A percentile compares a stretch with the other conserved stretches of the same genome.
phyloP scores from a whole-genome alignment of 2,329 filamentous ascomycete genomes.

The Fusarium domesticum region DNA sequence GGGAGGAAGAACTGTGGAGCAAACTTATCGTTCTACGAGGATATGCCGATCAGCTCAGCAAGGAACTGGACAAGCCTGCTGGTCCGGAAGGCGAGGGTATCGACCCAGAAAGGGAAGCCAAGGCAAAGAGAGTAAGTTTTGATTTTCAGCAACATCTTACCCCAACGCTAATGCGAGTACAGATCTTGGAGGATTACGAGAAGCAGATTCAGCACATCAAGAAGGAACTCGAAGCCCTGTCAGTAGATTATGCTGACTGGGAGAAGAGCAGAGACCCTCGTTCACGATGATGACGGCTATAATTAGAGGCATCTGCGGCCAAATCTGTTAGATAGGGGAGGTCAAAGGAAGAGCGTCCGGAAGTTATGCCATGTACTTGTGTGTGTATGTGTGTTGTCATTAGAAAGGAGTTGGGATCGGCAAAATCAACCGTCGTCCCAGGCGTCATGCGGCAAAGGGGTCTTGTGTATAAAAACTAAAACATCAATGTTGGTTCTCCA shows the following conservation, averaged over 20 bases:
- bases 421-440: neutral
- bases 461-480: neutral
- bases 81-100: slow-evolving; percentile 55
- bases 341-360: neutral
- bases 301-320: slow-evolving; percentile 1
- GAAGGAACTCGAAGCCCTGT: slow-evolving; percentile 65
- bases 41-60: slow-evolving; percentile 67
- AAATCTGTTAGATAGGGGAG: neutral
- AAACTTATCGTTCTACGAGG: slow-evolving; percentile 72
- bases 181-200: slow-evolving; percentile 80
- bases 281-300: slow-evolving; percentile 30
- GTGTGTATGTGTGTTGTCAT: neutral
- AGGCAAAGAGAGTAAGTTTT: slow-evolving; percentile 67
- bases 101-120: slow-evolving; percentile 66
- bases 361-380: neutral
- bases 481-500: neutral
- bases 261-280: slow-evolving; percentile 47
- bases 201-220: slow-evolving; percentile 74
- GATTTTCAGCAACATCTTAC: neutral
- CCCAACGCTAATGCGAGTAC: neutral
- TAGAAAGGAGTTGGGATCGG: neutral
- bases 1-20: slow-evolving; percentile 84
- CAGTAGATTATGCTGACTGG: slow-evolving; percentile 56
- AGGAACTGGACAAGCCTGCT: slow-evolving; percentile 68
- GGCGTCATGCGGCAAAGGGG: neutral